Base-by-base conservation (phyloP, 768 basidiomycete genomes). In the Suillus americanus region DNA sequence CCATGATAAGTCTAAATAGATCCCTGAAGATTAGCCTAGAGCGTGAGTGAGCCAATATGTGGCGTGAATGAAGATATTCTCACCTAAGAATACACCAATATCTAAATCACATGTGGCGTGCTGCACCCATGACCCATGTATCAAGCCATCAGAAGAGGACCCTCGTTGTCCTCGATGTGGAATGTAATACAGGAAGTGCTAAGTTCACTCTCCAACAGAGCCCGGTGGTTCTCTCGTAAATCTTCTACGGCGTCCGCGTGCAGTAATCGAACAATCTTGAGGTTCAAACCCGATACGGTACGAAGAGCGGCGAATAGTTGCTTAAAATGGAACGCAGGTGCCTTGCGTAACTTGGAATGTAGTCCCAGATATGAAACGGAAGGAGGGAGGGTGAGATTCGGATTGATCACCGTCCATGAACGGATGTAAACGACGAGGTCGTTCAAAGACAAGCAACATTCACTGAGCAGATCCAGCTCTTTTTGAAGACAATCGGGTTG, bases 341-440 rank as follows among this genome's bases (percentile, higher is more conserved):
- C 63, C 45, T 68, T 66, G 5, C 28, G 13, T 23, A 62, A 50
- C 48, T 72, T 75, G 48, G 68, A 66, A 51, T 74, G 60, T 30
- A 75, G 43, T 33, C 71, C 65, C 40, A 74, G 69, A 50, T 51
- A 67, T n/a, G 72, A 74, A 60, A 74, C 45, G 25, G 56, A 57
- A 8, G 74, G 68, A 14, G 74, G 73, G 10, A 74, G 66, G 30
- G 62, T 28, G 25, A 74, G 74, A 45, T n/a, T 43, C 37, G 60
- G 50, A 33, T 54, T 68, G 23, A 74, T 43, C 50, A 72, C 73
- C 28, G 64, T 41, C 73, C 73, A 75, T 33, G 71, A 66, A 33
- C 64, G 71, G 53, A 74, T 61, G 57, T 68, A 71, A 43, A 74
- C 68, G 12, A 74, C 61, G n/a, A 74, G 69, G 37, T 65, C 73